These are phyloP conservation scores for Aspergillus transmontanensis DNA, from an alignment of 2,329 filamentous ascomycete species.

Conservation along the genomic window DNA sequence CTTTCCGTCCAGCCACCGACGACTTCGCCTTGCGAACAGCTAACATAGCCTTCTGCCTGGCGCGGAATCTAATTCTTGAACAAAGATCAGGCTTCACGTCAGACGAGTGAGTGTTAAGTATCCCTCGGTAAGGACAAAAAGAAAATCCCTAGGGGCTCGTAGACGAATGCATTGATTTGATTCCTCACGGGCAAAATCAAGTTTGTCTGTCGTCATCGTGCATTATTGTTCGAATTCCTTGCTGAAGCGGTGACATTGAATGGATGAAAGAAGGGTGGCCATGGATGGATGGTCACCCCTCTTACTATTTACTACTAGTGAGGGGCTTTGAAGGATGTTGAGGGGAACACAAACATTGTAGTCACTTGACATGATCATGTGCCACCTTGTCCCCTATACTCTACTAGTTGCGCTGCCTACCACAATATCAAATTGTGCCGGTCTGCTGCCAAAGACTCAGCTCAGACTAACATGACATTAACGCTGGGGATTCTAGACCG, in stretches of 20 bases:
- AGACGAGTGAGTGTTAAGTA: background rate
- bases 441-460: background rate
- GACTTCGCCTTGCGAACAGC: background rate
- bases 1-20: background rate
- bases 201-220: slow-evolving; percentile 2
- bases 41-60: background rate
- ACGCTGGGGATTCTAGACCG: background rate
- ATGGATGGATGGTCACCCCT: background rate
- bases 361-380: slow-evolving; percentile 5
- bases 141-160: background rate
- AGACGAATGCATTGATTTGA: background rate
- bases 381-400: background rate
- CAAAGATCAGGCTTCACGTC: slow-evolving; percentile 1
- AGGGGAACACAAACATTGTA: background rate
- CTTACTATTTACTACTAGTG: background rate
- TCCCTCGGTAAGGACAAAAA: background rate
- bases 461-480: background rate
- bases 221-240: background rate
- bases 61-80: background rate
- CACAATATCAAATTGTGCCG: background rate
- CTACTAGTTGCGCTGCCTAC: background rate
- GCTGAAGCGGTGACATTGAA: background rate
- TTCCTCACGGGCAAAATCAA: background rate
- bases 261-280: background rate
- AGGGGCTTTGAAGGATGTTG: background rate